Base-by-base conservation (phyloP, 2,329 filamentous ascomycete genomes). In the Ophiobolus disseminans region DNA sequence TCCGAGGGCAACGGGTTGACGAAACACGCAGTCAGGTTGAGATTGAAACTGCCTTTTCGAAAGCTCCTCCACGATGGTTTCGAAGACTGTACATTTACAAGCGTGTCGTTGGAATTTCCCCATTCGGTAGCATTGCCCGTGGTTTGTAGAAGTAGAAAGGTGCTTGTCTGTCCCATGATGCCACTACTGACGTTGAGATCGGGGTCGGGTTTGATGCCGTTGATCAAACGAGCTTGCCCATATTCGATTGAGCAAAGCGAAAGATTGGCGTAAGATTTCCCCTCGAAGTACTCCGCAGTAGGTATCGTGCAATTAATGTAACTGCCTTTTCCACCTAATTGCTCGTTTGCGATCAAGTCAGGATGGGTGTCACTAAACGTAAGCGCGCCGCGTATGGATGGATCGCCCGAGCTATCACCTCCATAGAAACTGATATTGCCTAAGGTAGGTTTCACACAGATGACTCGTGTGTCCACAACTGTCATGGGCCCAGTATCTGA, bases 361-460 rank as follows among this genome's bases (percentile, higher is more conserved):
- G 9, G 30, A 6, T 32, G 9, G 26, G 28, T 31, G 17, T 30
- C 11, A 19, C 23, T 28, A 30, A 32, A 17, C 19, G 13, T 38
- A 43, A 16, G 20, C 25, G 28, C 14, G n/a, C 10, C 5, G 14
- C 5, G 19, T 22, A 19, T 19, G 25, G 23, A 14, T n/a, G 39
- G 9, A 16, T 43, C 22, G 13, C 13, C 39, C 11, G 21, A 28
- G 10, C 8, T 25, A 10, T 20, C n/a, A 34, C 11, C 13, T 39
- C 14, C n/a, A n/a, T n/a, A n/a, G 17, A 45, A 11, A 17, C 17
- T 22, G 20, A 40, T 17, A 11, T 47, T 40, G 11, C 37, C 35
- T 4, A 47, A 11, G 9, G 35, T 35, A 2, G 44, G 44, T 22
- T 30, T 40, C 6, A 47, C 44, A 14, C 44, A 47, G 7, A 47